Base-by-base conservation (phyloP, 768 basidiomycete genomes). In the Lentinula detonsa region DNA sequence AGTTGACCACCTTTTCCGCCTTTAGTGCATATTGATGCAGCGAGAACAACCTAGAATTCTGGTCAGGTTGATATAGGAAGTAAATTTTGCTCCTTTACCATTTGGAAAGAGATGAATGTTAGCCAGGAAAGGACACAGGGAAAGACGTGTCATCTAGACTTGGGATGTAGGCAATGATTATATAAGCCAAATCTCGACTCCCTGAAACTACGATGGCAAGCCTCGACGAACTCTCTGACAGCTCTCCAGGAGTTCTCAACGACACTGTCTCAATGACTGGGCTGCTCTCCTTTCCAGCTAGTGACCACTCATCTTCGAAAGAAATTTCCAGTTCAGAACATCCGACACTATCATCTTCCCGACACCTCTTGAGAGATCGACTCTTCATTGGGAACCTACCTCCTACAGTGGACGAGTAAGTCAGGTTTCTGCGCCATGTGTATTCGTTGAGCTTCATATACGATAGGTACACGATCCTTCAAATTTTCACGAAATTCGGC, bases 11-110 rank as follows among this genome's bases (percentile, higher is more conserved):
- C 87, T 82, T 95, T 95, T 11, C 94, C 95, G 69, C 86, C 90
- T 74, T 94, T 95, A 53, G 93, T 94, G 73, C 93, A 94, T 84
- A 97, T 93, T 65, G 92, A 94, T 34, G 94, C 91, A 67, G 94
- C 94, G 66, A 96, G 80, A 61, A 96, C 93, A 65, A 95, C 93
- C 94, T 95, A 54, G 28, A 23, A 4, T 33, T 33, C 3, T 0
- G 3, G n/a, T 52, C 6, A 52, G 50, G 15, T 15, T 7, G 5
- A 18, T 28, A 52, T 15, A 31, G 2, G n/a, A 52, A 8, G 28
- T 35, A 13, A 10, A 10, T 11, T 8, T 11, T 18, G 8, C n/a
- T 48, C 21, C 46, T 48, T 8, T 48, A 55, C 53, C 53, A 55
- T 55, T 55, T 40, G 35, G 9, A 37, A 55, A 8, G 11, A 50